phyloP scores from a whole-genome alignment of 805 yeast genomes.

The Teunomyces lycoperdinae region DNA sequence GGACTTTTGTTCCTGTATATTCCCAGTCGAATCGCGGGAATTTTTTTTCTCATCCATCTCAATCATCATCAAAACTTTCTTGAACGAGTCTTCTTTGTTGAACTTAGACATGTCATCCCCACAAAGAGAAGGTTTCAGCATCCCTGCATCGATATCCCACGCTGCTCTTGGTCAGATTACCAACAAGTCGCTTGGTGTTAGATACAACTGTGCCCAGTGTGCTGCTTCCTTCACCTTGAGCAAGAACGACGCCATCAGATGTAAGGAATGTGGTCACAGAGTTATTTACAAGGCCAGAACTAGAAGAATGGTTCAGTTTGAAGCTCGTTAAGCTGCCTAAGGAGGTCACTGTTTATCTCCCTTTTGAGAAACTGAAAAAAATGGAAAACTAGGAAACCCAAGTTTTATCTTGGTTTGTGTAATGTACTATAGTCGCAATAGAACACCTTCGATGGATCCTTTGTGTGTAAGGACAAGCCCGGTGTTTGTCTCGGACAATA shows the following conservation, averaged over 20 bases:
- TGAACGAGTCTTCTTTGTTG: background rate
- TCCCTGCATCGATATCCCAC: slow-evolving; percentile 67
- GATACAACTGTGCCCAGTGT: slow-evolving; percentile 95
- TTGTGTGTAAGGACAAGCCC: background rate
- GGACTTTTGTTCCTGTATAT: slow-evolving; percentile 5
- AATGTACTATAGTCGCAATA: slow-evolving; percentile 1
- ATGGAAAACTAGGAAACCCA: too few species aligned
- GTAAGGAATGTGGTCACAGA: slow-evolving; percentile 98
- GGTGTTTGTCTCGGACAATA: background rate
- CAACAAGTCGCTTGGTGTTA: slow-evolving; percentile 70
- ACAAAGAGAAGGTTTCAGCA: slow-evolving; percentile 84
- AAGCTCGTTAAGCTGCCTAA: slow-evolving; percentile 29
- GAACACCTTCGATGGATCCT: background rate
- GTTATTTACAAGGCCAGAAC: slow-evolving; percentile 96
- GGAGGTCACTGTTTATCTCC: too few species aligned
- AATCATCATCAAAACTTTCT: slow-evolving; percentile 4
- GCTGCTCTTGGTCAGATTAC: slow-evolving; percentile 83
- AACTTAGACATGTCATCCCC: slow-evolving; percentile 38
- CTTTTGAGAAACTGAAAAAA: too few species aligned
- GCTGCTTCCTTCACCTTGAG: slow-evolving; percentile 84
- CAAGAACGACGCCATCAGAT: slow-evolving; percentile 94
- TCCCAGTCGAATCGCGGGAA: background rate
- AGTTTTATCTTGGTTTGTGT: background rate
- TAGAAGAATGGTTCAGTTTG: slow-evolving; percentile 79
- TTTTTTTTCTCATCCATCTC: slow-evolving; percentile 6